Conservation (phyloP, 2,329 filamentous ascomycete genomes). For the Penicillium janthinellum region DNA sequence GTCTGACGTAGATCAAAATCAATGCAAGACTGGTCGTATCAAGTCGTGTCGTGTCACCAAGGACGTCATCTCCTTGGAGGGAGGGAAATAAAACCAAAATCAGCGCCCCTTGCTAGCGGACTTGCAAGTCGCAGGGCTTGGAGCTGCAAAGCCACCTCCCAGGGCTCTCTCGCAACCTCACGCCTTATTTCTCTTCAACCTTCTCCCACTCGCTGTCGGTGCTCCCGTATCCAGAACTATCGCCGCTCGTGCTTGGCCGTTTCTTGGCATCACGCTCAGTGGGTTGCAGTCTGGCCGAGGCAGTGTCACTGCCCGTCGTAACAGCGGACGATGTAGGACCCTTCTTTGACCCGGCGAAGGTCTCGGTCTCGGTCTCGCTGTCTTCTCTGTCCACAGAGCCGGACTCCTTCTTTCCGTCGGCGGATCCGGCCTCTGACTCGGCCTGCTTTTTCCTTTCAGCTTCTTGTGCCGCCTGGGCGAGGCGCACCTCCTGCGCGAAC, state of each 20-base stretch:
- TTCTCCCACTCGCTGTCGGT: conserved; percentile 99
- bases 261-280: conserved; percentile 48
- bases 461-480: conserved; percentile 52
- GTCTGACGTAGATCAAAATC: neutral
- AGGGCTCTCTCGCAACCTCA: neutral
- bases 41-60: conserved; percentile 12
- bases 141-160: neutral
- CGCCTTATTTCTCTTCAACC: conserved; percentile 58
- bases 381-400: conserved; percentile 42
- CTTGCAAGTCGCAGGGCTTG: neutral
- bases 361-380: conserved; percentile 50
- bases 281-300: conserved; percentile 51
- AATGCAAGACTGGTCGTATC: neutral
- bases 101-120: neutral
- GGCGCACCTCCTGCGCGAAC: conserved; percentile 73
- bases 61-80: conserved; percentile 5
- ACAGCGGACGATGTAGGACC: conserved; percentile 13
- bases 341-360: conserved; percentile 24
- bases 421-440: conserved; percentile 39
- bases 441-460: conserved; percentile 48
- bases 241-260: conserved; percentile 49
- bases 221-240: conserved; percentile 62
- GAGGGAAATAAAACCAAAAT: neutral
- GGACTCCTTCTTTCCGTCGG: conserved; percentile 32
- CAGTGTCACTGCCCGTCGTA: conserved; percentile 22